A percentile compares a stretch with the other conserved stretches of the same genome.
Evolutionary conservation across 768 basidiomycete species (phyloP).

Genomic region (Amanita pseudoporphyria): DNA sequence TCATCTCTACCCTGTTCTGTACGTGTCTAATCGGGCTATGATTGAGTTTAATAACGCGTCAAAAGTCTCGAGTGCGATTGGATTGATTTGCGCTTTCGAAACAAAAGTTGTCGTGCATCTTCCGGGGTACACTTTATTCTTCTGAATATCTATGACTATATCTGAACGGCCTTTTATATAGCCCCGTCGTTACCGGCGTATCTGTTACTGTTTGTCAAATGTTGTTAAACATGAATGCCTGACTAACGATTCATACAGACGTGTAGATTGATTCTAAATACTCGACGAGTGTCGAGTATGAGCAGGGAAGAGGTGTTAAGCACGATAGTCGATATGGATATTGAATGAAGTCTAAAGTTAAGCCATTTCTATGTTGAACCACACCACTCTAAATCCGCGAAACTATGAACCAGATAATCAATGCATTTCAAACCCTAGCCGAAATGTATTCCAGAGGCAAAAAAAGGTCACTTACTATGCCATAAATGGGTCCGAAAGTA

Average conservation of each 20-base stretch:
- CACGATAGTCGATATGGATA: background rate
- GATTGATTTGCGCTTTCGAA: background rate
- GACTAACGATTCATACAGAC: background rate
- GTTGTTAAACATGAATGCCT: too few relatives aligned
- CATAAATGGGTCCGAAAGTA: too few relatives aligned
- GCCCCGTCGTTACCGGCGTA: background rate
- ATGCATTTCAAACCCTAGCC: too few relatives aligned
- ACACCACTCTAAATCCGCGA: too few relatives aligned
- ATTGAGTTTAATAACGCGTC: background rate
- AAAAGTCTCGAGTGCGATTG: background rate
- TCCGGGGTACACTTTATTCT: background rate
- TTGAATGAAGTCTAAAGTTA: background rate
- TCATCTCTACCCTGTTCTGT: background rate
- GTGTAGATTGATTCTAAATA: background rate
- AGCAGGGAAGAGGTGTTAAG: background rate
- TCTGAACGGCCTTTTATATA: background rate
- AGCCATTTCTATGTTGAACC: too few relatives aligned
- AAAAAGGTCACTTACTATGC: too few relatives aligned
- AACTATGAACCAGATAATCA: too few relatives aligned
- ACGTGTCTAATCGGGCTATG: background rate
- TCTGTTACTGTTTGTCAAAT: background rate
- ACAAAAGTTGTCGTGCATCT: background rate
- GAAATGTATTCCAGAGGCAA: too few relatives aligned
- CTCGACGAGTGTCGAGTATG: background rate
- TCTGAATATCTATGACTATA: too few relatives aligned